Evolutionary conservation across 371 early-diverging fungal species (phyloP).

Genomic region (Mucor velutinosus): DNA sequence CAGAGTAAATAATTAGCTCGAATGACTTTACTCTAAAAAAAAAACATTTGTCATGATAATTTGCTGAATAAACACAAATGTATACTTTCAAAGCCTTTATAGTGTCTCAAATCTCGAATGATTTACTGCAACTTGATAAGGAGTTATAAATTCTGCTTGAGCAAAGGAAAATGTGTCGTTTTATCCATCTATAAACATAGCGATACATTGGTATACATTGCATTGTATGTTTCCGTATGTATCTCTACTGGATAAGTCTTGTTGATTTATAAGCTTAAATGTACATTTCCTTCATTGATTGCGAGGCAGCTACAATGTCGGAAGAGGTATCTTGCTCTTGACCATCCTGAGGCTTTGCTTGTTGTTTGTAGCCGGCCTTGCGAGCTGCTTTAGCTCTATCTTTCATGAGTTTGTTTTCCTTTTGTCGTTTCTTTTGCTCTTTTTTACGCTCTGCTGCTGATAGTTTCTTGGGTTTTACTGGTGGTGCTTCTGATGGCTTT

Average conservation of each 20-base stretch:
- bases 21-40: too few species aligned
- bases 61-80: too few species aligned
- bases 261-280: slow-evolving; percentile 9
- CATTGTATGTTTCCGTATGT: too few species aligned
- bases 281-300: slow-evolving; percentile 35
- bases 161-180: too few species aligned
- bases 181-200: too few species aligned
- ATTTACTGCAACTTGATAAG: too few species aligned
- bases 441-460: slow-evolving; percentile 35
- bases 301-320: background rate
- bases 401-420: slow-evolving; percentile 27
- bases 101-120: too few species aligned
- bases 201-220: too few species aligned
- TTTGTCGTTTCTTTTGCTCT: slow-evolving; percentile 31
- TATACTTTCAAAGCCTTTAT: too few species aligned
- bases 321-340: background rate
- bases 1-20: too few species aligned
- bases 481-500: background rate
- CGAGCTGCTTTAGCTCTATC: slow-evolving; percentile 20
- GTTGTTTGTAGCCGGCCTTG: slow-evolving; percentile 3
- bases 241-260: background rate
- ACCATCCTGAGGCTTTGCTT: background rate
- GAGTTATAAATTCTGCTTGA: too few species aligned
- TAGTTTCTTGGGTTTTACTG: slow-evolving; percentile 11
- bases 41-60: too few species aligned